Base-by-base conservation (phyloP, 331 rosid genomes). In the Prunus yedoensis region DNA sequence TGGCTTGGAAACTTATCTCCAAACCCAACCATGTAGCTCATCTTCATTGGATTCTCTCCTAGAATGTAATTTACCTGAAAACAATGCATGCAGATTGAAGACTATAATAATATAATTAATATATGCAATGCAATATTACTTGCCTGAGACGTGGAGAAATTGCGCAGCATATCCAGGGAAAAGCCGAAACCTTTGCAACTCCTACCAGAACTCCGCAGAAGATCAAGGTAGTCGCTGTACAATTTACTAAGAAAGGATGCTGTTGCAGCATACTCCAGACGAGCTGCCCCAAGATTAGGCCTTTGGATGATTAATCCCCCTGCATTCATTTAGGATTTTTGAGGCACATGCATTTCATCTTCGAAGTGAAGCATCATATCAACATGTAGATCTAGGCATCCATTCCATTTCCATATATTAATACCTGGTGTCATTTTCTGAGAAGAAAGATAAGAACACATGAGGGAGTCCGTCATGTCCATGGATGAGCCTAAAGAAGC, bases 41-140 rank as follows among this genome's bases (percentile, higher is more conserved):
- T 88, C 83, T 86, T 87, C 87, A 77, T 80, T 20, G 91, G 97
- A 81, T 93, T 93, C 21, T 88, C 89, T 70, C 98, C 98, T 57
- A 91, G 81, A 56, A 91, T 89, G 84, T 88, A 89, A 38, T 38
- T 38, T 38, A 89, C 85, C 95, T 93, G 75, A 80, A 28, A 45
- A 56, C 20, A 63, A 8, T 38, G 2, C 57, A 17, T 38, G 43
- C 43, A 38, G 43, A 38, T 38, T 38, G 10, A 38, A 38, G 43
- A 38, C 43, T 38, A 38, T 38, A 38, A 38, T 38, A 38, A 38
- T 38, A 38, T 38, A 38, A 38, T 38, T 38, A 7, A 7, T 38
- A 38, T 38, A 7, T 38, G 43, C 43, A 38, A 38, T 7, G 43
- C 43, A 38, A 38, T 38, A 6, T 38, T 38, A 84, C 74, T 76